Percentiles rank a stretch among this genome's conserved stretches.
These are phyloP conservation scores for Phytophthora niederhauseri DNA, from an alignment of 352 stramenopile genomes.

Conservation along the genomic window DNA sequence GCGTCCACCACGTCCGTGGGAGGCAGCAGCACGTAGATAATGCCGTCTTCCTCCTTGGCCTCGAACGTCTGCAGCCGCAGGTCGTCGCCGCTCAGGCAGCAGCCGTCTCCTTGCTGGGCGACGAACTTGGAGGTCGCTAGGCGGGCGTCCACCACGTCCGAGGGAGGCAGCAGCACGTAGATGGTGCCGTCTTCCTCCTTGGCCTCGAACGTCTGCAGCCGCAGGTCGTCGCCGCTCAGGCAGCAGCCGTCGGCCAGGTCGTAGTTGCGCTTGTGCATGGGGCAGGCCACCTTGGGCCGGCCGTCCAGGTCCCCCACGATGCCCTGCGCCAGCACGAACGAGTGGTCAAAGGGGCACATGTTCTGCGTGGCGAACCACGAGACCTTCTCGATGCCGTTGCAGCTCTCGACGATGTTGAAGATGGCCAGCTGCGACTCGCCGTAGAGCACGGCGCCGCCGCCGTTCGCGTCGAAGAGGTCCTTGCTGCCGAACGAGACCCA, in stretches of 20 bases:
- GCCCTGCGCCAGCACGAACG: slow-evolving; percentile 93
- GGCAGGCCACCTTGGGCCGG: slow-evolving; percentile 90
- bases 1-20: slow-evolving; percentile 76
- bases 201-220: slow-evolving; percentile 86
- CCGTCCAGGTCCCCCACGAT: slow-evolving; percentile 87
- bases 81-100: slow-evolving; percentile 70
- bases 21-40: slow-evolving; percentile 85
- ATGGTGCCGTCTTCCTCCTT: slow-evolving; percentile 79
- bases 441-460: slow-evolving; percentile 89
- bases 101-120: slow-evolving; percentile 6
- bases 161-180: slow-evolving; percentile 79
- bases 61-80: slow-evolving; percentile 87
- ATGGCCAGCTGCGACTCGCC: slow-evolving; percentile 91
- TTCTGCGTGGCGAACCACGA: slow-evolving; percentile 94
- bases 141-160: slow-evolving; percentile 81
- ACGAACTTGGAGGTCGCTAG: slow-evolving; percentile 78
- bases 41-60: slow-evolving; percentile 73
- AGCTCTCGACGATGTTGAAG: slow-evolving; percentile 84
- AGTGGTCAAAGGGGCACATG: slow-evolving; percentile 93
- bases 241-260: slow-evolving; percentile 75
- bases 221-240: slow-evolving; percentile 68
- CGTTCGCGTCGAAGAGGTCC: slow-evolving; percentile 80
- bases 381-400: slow-evolving; percentile 62
- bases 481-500: slow-evolving; percentile 85
- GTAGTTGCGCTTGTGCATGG: slow-evolving; percentile 94